These are phyloP conservation scores for Cercophora sp. DNA, from an alignment of 495 filamentous ascomycete genomes.

Conservation along the genomic window DNA sequence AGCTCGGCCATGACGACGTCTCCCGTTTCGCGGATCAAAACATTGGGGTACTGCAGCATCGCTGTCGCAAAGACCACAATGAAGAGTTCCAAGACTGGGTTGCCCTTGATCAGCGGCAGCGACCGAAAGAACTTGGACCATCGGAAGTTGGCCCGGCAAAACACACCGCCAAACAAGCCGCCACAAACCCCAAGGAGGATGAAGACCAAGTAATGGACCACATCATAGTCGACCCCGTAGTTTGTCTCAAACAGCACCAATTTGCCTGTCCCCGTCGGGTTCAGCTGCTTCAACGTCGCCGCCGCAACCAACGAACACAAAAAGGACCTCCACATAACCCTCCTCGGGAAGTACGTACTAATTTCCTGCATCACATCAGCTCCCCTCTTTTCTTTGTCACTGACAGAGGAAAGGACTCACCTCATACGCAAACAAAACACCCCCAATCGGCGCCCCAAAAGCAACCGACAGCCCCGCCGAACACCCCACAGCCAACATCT, in stretches of 20 bases:
- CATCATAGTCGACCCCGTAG: slow-evolving; percentile 49
- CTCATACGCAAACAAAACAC: slow-evolving; percentile 54
- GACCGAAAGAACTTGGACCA: slow-evolving; percentile 54
- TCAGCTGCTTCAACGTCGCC: slow-evolving; percentile 47
- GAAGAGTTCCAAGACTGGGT: slow-evolving; percentile 52
- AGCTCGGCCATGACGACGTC: slow-evolving; percentile 53
- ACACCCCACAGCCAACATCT: slow-evolving; percentile 52
- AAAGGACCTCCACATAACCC: slow-evolving; percentile 54
- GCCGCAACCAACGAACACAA: slow-evolving; percentile 53
- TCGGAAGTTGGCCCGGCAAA: slow-evolving; percentile 53
- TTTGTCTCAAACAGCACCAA: slow-evolving; percentile 56
- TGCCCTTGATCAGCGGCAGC: slow-evolving; percentile 45
- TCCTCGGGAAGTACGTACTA: slow-evolving; percentile 49
- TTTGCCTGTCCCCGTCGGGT: slow-evolving; percentile 56
- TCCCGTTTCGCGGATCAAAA: slow-evolving; percentile 47
- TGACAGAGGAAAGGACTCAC: not conserved
- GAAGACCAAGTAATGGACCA: slow-evolving; percentile 52
- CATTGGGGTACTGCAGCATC: slow-evolving; percentile 54
- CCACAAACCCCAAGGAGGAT: slow-evolving; percentile 51
- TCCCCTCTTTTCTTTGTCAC: not conserved
- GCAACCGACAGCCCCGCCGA: slow-evolving; percentile 52
- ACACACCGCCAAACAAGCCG: slow-evolving; percentile 52
- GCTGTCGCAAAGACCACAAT: slow-evolving; percentile 50
- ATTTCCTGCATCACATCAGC: slow-evolving; percentile 32
- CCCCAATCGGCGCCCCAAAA: slow-evolving; percentile 56